Evolutionary conservation across 2,329 filamentous ascomycete species (phyloP).

Genomic region (Aspergillus sp.): DNA sequence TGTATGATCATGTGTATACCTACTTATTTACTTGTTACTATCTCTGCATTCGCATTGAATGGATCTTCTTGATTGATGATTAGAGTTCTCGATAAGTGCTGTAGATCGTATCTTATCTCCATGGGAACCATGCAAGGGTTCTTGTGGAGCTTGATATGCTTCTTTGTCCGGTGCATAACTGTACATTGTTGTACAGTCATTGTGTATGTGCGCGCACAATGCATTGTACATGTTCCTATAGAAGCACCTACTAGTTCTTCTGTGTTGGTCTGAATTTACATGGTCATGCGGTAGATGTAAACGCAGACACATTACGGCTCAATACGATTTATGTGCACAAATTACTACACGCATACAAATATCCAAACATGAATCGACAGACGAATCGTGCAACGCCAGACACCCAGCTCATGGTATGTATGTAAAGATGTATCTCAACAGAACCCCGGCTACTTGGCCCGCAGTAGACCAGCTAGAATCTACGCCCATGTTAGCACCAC

Average conservation of each 20-base stretch:
- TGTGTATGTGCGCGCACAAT: background rate
- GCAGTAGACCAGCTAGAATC: conserved; percentile 19
- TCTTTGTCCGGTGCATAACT: background rate
- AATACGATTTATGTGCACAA: no score
- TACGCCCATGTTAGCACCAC: conserved; percentile 4
- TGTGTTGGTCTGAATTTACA: no score
- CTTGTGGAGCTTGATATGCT: background rate
- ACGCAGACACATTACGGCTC: no score
- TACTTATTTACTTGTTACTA: no score
- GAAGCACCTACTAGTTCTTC: no score
- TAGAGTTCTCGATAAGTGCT: background rate
- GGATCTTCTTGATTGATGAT: background rate
- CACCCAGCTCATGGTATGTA: conserved; percentile 22
- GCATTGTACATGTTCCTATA: background rate
- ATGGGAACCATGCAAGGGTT: background rate
- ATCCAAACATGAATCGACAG: no score
- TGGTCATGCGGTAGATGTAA: no score
- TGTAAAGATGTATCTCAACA: background rate
- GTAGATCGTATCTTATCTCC: background rate
- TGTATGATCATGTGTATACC: background rate
- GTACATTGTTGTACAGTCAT: no score
- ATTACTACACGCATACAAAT: no score
- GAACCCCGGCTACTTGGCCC: conserved; percentile 8
- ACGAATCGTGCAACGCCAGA: no score
- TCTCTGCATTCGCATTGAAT: background rate